These are phyloP conservation scores for Pythium aquatile DNA, from an alignment of 352 stramenopile species.

Conservation along the genomic window DNA sequence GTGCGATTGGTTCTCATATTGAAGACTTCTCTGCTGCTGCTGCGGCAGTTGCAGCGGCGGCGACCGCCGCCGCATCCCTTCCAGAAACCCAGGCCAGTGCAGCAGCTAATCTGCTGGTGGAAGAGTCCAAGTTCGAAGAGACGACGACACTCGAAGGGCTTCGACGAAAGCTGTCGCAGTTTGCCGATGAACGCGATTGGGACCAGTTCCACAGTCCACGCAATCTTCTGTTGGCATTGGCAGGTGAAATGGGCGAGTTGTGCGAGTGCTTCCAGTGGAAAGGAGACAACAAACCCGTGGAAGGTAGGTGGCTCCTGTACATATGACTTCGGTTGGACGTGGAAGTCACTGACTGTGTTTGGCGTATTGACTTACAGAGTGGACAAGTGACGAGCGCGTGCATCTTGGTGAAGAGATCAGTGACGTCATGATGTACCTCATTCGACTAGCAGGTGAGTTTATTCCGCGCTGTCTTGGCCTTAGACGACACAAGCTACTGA, in stretches of 20 bases:
- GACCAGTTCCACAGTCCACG: constrained; percentile 64
- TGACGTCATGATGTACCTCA: constrained; percentile 96
- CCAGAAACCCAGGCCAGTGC: constrained; percentile 1
- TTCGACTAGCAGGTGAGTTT: constrained; percentile 84
- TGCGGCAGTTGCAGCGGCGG: constrained; percentile 27
- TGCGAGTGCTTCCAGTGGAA: constrained; percentile 96
- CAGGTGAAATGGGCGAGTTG: constrained; percentile 95
- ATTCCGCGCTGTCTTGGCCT: not conserved
- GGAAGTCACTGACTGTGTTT: not conserved
- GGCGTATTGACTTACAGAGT: constrained; percentile 39
- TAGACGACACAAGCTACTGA: too few species aligned
- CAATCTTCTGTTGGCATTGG: constrained; percentile 93
- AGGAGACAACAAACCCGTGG: constrained; percentile 72
- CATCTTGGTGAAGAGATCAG: constrained; percentile 96
- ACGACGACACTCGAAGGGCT: constrained; percentile 33
- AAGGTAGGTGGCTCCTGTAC: constrained; percentile 30
- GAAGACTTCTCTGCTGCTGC: constrained; percentile 36
- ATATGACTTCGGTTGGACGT: too few species aligned
- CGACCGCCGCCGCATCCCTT: constrained; percentile 9
- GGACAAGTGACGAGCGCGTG: constrained; percentile 74
- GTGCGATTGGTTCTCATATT: constrained; percentile 54
- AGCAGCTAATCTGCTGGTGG: not conserved
- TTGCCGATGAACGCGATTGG: constrained; percentile 37
- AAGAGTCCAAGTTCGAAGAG: constrained; percentile 25
- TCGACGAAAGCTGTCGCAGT: constrained; percentile 30